Percentiles rank a stretch among this genome's conserved stretches.
These are phyloP conservation scores for Aureobasidium sp. DNA, from an alignment of 2,329 filamentous ascomycete genomes.

Conservation along the genomic window DNA sequence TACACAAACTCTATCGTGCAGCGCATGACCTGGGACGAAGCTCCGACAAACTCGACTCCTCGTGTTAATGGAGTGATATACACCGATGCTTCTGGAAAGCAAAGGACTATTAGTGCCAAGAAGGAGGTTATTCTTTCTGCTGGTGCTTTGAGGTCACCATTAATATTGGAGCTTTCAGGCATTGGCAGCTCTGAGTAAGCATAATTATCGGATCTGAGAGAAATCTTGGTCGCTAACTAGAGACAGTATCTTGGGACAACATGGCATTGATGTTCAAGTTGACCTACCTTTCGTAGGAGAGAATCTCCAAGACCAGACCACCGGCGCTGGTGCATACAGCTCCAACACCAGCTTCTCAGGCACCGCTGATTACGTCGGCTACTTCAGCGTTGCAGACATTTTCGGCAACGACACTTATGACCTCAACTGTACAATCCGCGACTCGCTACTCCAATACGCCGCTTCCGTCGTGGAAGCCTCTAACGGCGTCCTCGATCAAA, in stretches of 20 bases:
- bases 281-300: constrained; percentile 26
- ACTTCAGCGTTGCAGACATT: constrained; percentile 26
- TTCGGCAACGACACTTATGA: constrained; percentile 21
- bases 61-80: constrained; percentile 4
- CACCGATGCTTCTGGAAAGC: neutral
- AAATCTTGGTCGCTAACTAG: neutral
- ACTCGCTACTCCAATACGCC: constrained; percentile 24
- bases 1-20: constrained; percentile 36
- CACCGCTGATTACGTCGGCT: constrained; percentile 25
- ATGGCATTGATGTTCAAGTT: constrained; percentile 23
- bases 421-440: constrained; percentile 17
- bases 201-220: neutral
- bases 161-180: constrained; percentile 29
- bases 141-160: constrained; percentile 26
- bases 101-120: constrained; percentile 16
- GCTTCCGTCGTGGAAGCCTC: constrained; percentile 18
- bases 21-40: constrained; percentile 31
- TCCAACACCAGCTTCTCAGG: constrained; percentile 24
- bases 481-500: constrained; percentile 28
- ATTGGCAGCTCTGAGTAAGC: constrained; percentile 23
- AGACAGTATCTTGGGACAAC: constrained; percentile 18
- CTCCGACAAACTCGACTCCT: neutral
- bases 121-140: constrained; percentile 29
- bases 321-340: constrained; percentile 13
- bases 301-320: constrained; percentile 26